phyloP scores from a whole-genome alignment of 169 alveolate genomes.

The Haemoproteus tartakovskyi region DNA sequence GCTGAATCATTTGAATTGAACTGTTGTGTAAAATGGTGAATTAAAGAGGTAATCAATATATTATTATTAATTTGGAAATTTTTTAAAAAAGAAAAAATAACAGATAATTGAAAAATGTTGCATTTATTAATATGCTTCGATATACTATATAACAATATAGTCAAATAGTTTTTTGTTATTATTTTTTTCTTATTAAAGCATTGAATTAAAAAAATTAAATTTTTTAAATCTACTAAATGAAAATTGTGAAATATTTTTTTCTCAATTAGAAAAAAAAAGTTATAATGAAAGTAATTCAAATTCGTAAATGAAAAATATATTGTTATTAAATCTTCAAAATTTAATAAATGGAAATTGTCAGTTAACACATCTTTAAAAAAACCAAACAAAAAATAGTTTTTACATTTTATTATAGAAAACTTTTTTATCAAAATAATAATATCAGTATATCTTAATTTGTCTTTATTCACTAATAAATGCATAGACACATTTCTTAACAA shows the following conservation, averaged over 20 bases:
- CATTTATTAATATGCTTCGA: conserved; percentile 43
- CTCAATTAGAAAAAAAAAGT: conserved; percentile 64
- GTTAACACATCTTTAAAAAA: conserved; percentile 46
- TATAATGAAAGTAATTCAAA: conserved; percentile 61
- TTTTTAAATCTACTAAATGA: conserved; percentile 32
- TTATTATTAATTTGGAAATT: conserved; percentile 49
- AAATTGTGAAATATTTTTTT: conserved; percentile 52
- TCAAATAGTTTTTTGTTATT: conserved; percentile 52
- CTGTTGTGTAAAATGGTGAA: conserved; percentile 40
- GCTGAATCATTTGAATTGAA: conserved; percentile 9
- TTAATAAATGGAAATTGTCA: conserved; percentile 36
- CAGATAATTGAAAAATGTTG: conserved; percentile 50
- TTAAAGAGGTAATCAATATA: conserved; percentile 38
- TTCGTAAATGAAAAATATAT: conserved; percentile 46
- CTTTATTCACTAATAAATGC: conserved; percentile 52
- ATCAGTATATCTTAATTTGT: conserved; percentile 44
- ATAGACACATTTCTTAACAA: conserved; percentile 28
- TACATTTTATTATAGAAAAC: conserved; percentile 61
- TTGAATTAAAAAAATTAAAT: conserved; percentile 32
- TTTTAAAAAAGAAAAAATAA: conserved; percentile 46
- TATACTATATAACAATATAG: conserved; percentile 60
- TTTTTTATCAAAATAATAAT: conserved; percentile 30
- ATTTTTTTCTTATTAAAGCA: conserved; percentile 54
- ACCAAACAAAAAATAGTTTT: conserved; percentile 60
- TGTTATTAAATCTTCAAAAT: conserved; percentile 36